phyloP scores from a whole-genome alignment of 2,329 filamentous ascomycete species.

The Ascosphaera apis region DNA sequence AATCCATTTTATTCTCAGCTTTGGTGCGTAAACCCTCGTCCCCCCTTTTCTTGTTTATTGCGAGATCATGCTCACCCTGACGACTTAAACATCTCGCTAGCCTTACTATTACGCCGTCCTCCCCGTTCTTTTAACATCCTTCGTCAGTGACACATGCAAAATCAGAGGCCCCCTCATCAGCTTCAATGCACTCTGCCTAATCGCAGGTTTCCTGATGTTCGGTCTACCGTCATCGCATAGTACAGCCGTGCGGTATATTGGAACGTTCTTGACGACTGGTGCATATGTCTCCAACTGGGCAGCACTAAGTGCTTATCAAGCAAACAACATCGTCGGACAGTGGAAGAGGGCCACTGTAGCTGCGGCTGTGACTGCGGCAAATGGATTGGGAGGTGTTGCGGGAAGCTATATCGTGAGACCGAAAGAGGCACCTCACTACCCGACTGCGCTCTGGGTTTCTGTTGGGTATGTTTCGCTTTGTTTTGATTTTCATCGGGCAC shows the following conservation, averaged over 20 bases:
- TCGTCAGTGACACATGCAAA: constrained; percentile 36
- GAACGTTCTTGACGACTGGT: constrained; percentile 42
- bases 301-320: constrained; percentile 37
- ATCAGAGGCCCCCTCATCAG: constrained; percentile 38
- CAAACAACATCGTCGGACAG: constrained; percentile 39
- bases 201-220: constrained; percentile 41
- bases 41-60: background rate
- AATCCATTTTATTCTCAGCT: constrained; percentile 38
- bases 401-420: constrained; percentile 42
- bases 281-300: constrained; percentile 50
- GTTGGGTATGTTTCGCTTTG: constrained; percentile 23
- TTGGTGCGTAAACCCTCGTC: constrained; percentile 16
- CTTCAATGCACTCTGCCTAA: constrained; percentile 40
- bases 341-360: constrained; percentile 42
- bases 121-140: constrained; percentile 38
- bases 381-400: constrained; percentile 40
- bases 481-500: background rate
- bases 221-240: constrained; percentile 31
- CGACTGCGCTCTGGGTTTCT: constrained; percentile 43
- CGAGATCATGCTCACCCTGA: background rate
- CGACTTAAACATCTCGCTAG: constrained; percentile 5
- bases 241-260: constrained; percentile 38
- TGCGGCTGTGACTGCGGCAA: constrained; percentile 35
- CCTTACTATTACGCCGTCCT: constrained; percentile 46
- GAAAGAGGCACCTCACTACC: constrained; percentile 37